phyloP scores from a whole-genome alignment of 2,329 filamentous ascomycete species.

The Fusarium sp. region DNA sequence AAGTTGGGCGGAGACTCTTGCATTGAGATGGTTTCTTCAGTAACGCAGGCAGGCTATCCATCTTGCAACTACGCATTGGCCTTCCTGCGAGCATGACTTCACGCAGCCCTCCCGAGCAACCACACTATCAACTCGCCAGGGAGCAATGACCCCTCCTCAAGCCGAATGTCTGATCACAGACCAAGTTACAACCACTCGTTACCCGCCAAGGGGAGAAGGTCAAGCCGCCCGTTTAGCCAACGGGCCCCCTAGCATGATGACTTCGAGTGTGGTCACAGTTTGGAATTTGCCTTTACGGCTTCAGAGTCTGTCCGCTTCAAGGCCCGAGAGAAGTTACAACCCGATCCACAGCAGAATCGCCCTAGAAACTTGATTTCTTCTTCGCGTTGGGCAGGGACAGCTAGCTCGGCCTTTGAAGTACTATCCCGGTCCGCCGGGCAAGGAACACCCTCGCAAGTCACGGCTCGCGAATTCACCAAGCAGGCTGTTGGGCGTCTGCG shows the following conservation, averaged over 20 bases:
- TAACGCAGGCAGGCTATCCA: constrained; percentile 6
- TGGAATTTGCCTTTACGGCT: constrained; percentile 3
- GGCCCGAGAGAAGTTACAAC: constrained; percentile 15
- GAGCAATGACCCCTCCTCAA: constrained; percentile 10
- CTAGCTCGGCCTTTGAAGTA: constrained; percentile 24
- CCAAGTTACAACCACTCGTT: background rate
- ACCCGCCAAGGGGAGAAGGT: background rate
- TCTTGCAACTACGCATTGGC: constrained; percentile 18
- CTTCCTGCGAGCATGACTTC: constrained; percentile 14
- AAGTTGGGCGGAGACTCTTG: background rate
- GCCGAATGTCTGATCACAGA: background rate
- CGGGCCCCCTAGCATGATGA: background rate
- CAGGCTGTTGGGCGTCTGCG: constrained; percentile 3
- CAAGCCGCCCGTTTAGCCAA: constrained; percentile 3
- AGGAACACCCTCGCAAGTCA: constrained; percentile 31
- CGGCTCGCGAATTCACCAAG: constrained; percentile 14
- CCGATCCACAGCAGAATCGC: constrained; percentile 18
- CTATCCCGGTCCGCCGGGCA: constrained; percentile 30
- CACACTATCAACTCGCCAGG: constrained; percentile 5
- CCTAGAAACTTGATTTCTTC: constrained; percentile 40
- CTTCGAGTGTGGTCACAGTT: constrained; percentile 6
- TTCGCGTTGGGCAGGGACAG: constrained; percentile 35
- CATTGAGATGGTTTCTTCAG: background rate
- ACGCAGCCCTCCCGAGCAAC: constrained; percentile 1
- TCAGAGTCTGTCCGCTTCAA: constrained; percentile 2